Base-by-base conservation (phyloP, 2,329 filamentous ascomycete genomes). In the Fusarium liriodendri region DNA sequence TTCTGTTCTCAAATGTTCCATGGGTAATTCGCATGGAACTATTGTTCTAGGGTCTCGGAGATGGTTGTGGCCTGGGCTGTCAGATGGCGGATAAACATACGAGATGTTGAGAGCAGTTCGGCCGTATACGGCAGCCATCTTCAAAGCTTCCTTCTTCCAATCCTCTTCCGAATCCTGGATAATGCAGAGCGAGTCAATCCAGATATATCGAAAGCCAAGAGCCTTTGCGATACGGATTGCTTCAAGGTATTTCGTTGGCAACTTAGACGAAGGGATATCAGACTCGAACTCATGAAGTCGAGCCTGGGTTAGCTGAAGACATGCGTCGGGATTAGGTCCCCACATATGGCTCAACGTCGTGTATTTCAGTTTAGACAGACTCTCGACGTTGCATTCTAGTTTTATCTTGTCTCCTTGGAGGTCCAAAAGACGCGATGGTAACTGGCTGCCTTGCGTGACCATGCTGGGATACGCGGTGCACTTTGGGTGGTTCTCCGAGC, bases 341-440 rank as follows among this genome's bases (percentile, higher is more conserved):
- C 68, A 71, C 55, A 68, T 71, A 1, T 71, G 65, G 13, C 68
- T 71, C 8, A 71, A 27, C 1, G 68, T 71, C 4, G 68, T 57
- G 29, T 57, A 37, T 22, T 37, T 4, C 0, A 33, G 13, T 4
- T 22, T 6, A 11, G 4, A 1, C 3, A 33, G 6, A 2, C 13
- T 22, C 5, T 35, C 8, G 4, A 57, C 29, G 9, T 62, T 27
- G 32, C 65, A 68, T 45, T 64, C 60, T 4, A 70, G 25, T 22
- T 37, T 67, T n/a, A 70, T 52, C 29, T 50, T 67, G 45, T 61
- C 45, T 9, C 45, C 60, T 29, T 38, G 42, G 6, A 70, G 59
- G 5, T 57, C 29, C 8, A 57, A 8, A 3, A 57, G 52, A 10
- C 52, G 52, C 2, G 52, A 57, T 5, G 52, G 52, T 35, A 57